Percentiles rank a stretch among this genome's conserved stretches.
phyloP scores from a whole-genome alignment of 176 grass and related monocot species.

The Eremochloa ophiuroides region DNA sequence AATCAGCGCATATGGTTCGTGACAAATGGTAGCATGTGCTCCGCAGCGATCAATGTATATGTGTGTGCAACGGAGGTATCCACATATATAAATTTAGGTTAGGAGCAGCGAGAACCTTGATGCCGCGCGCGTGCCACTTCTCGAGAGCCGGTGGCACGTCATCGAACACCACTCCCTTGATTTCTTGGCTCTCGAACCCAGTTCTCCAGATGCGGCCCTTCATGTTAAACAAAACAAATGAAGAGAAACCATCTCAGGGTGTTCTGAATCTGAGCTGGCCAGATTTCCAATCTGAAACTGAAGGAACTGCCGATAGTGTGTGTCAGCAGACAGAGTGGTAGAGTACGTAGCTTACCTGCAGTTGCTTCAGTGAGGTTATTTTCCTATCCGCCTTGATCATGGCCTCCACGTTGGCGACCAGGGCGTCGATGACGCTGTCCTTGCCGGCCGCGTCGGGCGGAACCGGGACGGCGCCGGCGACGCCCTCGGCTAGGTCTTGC shows the following conservation, averaged over 20 bases:
- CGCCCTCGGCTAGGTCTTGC: constrained; percentile 57
- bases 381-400: constrained; percentile 93
- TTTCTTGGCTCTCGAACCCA: constrained; percentile 63
- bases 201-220: constrained; percentile 79
- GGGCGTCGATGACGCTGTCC: constrained; percentile 45
- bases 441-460: constrained; percentile 46
- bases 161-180: constrained; percentile 67
- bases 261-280: neutral
- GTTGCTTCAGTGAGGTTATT: constrained; percentile 77
- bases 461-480: constrained; percentile 45
- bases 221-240: neutral
- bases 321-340: neutral
- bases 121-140: constrained; percentile 57
- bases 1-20: too few species aligned
- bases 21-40: too few species aligned
- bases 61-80: neutral
- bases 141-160: constrained; percentile 65
- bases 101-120: constrained; percentile 34
- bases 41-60: neutral
- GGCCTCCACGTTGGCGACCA: constrained; percentile 68
- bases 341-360: constrained; percentile 37
- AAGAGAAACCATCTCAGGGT: neutral
- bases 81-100: neutral
- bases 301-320: neutral
- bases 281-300: neutral